These are phyloP conservation scores for Ramalina peruviana DNA, from an alignment of 495 filamentous ascomycete genomes.

Conservation along the genomic window DNA sequence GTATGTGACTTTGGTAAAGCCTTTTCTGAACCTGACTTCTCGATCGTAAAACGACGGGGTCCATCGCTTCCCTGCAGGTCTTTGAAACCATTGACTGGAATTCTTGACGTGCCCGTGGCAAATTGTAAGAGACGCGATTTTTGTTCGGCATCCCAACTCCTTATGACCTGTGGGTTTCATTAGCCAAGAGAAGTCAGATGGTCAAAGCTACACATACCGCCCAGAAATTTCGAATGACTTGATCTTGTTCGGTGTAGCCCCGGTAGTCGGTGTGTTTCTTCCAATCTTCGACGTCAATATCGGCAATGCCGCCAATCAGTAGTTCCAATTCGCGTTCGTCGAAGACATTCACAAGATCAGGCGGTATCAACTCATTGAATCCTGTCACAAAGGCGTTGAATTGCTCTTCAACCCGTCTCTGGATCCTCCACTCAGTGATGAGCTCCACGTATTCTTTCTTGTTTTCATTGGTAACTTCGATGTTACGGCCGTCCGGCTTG, in stretches of 20 bases:
- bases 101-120: conserved; percentile 91
- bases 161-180: conserved; percentile 40
- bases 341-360: conserved; percentile 95
- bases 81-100: conserved; percentile 99
- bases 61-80: conserved; percentile 96
- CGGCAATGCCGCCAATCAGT: conserved; percentile 94
- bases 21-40: conserved; percentile 80
- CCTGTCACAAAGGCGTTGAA: conserved; percentile 96
- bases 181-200: conserved; percentile 3
- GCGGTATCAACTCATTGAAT: conserved; percentile 93
- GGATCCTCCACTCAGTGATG: conserved; percentile 97
- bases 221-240: conserved; percentile 98
- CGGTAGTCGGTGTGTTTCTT: conserved; percentile 99
- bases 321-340: conserved; percentile 95
- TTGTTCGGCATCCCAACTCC: conserved; percentile 94
- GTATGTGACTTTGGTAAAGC: conserved; percentile 96
- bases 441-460: conserved; percentile 93
- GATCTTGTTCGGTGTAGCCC: conserved; percentile 95
- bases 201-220: conserved; percentile 42
- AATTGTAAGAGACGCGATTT: conserved; percentile 95
- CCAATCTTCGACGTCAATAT: conserved; percentile 99
- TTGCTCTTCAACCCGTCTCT: conserved; percentile 94
- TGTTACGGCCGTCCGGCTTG: conserved; percentile 78
- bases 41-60: conserved; percentile 89
- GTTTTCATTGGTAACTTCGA: conserved; percentile 93